Conservation (phyloP, 2,329 filamentous ascomycete species). For the Aspergillus costaricaensis region DNA sequence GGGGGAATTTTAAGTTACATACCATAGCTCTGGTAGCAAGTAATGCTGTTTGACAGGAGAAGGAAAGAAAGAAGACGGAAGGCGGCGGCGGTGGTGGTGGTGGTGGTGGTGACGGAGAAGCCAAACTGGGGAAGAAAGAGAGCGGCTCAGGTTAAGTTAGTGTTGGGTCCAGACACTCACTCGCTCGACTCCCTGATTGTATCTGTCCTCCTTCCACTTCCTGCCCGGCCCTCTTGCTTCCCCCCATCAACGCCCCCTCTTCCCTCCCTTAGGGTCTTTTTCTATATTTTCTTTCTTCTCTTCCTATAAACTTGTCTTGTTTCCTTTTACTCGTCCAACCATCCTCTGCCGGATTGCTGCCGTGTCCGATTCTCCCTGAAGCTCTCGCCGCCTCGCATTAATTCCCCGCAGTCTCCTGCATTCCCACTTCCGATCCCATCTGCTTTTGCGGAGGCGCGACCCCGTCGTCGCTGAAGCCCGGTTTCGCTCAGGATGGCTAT, state of each 20-base stretch:
- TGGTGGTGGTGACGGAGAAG: background rate
- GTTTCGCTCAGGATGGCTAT: conserved; percentile 70
- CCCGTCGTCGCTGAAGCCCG: conserved; percentile 39
- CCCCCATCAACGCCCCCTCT: background rate
- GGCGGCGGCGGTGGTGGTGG: background rate
- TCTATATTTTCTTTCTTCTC: background rate
- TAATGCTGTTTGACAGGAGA: background rate
- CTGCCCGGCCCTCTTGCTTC: background rate
- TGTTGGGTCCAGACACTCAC: conserved; percentile 13
- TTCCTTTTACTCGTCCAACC: conserved; percentile 6
- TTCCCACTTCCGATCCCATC: conserved; percentile 16
- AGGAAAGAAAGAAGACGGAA: background rate
- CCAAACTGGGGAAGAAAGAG: background rate
- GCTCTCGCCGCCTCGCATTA: conserved; percentile 24
- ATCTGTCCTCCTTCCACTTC: conserved; percentile 6
- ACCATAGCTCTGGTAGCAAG: background rate
- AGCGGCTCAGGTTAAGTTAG: background rate
- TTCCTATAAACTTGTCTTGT: background rate
- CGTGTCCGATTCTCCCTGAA: conserved; percentile 30
- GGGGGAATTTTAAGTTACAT: background rate
- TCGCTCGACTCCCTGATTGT: background rate
- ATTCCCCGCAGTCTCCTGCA: conserved; percentile 36
- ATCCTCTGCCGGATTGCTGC: background rate
- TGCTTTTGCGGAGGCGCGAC: conserved; percentile 37
- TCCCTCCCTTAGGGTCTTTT: background rate